Percentiles rank a stretch among this genome's conserved stretches.
phyloP scores from a whole-genome alignment of 805 yeast genomes.

The Pichia rugopelliculosa region DNA sequence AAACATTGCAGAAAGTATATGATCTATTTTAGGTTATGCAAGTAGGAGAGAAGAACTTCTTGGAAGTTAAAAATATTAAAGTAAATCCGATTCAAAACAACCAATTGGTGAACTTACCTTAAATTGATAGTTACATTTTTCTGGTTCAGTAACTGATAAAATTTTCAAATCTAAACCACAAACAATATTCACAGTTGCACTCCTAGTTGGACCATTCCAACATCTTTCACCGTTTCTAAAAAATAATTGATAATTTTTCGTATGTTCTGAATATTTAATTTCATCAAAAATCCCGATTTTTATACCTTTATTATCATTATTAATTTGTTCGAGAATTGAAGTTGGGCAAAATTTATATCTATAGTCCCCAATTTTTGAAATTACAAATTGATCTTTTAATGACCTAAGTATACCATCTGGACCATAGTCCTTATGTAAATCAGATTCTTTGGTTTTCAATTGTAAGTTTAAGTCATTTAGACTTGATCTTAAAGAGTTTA shows the following conservation, averaged over 20 bases:
- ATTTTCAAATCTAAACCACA: conserved; percentile 60
- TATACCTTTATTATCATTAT: conserved; percentile 38
- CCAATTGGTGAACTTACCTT: conserved; percentile 40
- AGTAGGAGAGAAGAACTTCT: not conserved
- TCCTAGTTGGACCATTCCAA: conserved; percentile 90
- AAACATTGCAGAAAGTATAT: too few species aligned
- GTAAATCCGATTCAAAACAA: conserved; percentile 27
- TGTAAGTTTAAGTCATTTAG: conserved; percentile 19
- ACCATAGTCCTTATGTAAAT: conserved; percentile 37
- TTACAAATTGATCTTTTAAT: conserved; percentile 34
- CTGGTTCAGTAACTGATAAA: conserved; percentile 75
- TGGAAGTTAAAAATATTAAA: conserved; percentile 1
- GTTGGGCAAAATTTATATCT: conserved; percentile 55
- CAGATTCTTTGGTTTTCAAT: conserved; percentile 8
- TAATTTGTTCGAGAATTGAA: conserved; percentile 49
- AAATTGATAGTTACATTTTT: conserved; percentile 73
- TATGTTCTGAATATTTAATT: conserved; percentile 11
- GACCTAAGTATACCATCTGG: conserved; percentile 60
- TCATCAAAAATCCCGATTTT: conserved; percentile 41
- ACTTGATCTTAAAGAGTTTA: conserved; percentile 24
- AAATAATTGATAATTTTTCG: conserved; percentile 12
- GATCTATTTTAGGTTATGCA: too few species aligned
- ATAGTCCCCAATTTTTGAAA: conserved; percentile 57
- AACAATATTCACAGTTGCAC: conserved; percentile 51
- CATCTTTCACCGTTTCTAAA: conserved; percentile 69